phyloP scores from a whole-genome alignment of 306 rosid genomes.

The Gynostemma pentaphyllum region DNA sequence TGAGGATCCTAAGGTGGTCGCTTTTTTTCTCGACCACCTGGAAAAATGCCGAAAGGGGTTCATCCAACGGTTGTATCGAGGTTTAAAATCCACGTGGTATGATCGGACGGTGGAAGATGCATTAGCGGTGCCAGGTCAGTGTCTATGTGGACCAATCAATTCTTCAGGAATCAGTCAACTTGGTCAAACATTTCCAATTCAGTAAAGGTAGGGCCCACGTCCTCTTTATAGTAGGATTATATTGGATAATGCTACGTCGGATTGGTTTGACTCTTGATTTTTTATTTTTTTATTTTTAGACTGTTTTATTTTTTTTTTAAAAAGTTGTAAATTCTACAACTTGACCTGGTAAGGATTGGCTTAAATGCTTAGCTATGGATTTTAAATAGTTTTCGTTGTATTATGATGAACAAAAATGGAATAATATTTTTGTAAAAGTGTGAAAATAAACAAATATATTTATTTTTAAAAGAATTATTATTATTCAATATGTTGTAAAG shows the following conservation, averaged over 20 bases:
- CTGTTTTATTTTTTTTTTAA: neutral
- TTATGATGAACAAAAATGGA: too few relatives aligned
- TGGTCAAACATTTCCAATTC: neutral
- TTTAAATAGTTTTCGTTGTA: too few relatives aligned
- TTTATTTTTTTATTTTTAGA: neutral
- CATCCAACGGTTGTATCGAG: constrained; percentile 58
- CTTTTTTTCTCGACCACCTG: constrained; percentile 21
- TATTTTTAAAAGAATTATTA: too few relatives aligned
- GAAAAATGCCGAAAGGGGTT: constrained; percentile 34
- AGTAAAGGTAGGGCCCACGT: neutral
- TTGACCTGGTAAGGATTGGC: neutral
- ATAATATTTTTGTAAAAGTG: too few relatives aligned
- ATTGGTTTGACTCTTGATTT: neutral
- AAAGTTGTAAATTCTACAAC: neutral
- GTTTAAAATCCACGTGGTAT: constrained; percentile 42
- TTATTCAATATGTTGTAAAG: too few relatives aligned
- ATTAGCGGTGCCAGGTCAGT: constrained; percentile 22
- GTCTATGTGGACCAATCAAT: constrained; percentile 21
- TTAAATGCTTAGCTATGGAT: too few relatives aligned
- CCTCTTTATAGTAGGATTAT: too few relatives aligned
- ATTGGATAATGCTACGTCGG: neutral
- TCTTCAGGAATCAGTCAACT: neutral
- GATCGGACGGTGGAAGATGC: constrained; percentile 32
- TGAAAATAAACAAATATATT: too few relatives aligned
- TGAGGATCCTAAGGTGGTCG: constrained; percentile 31